phyloP scores from a whole-genome alignment of 2,329 filamentous ascomycete genomes.

The Aspergillus fumigatus region DNA sequence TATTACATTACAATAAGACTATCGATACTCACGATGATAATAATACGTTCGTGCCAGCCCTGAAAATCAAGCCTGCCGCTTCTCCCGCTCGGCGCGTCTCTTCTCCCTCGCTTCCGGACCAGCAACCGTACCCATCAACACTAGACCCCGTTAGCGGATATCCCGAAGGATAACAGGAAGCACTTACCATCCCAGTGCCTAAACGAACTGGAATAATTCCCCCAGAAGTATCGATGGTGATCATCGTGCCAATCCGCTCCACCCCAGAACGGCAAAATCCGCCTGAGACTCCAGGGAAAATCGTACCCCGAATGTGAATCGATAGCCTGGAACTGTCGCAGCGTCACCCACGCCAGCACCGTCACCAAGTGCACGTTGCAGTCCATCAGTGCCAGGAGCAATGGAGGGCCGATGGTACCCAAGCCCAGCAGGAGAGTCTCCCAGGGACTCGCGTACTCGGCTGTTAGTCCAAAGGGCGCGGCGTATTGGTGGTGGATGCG shows the following conservation, averaged over 20 bases:
- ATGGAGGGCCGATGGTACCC: conserved; percentile 73
- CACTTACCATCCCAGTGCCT: conserved; percentile 76
- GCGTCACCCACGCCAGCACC: conserved; percentile 90
- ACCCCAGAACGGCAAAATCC: conserved; percentile 86
- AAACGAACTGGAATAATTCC: conserved; percentile 95
- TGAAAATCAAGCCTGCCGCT: not conserved
- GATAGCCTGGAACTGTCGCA: conserved; percentile 91
- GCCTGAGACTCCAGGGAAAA: conserved; percentile 91
- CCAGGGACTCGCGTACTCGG: conserved; percentile 93
- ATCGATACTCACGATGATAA: not conserved
- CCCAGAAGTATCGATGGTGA: conserved; percentile 95
- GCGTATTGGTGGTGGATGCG: conserved; percentile 98
- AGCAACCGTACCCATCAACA: conserved; percentile 21
- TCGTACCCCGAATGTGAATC: conserved; percentile 96
- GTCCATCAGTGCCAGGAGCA: conserved; percentile 73
- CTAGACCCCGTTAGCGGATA: conserved; percentile 3
- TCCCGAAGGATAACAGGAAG: not conserved
- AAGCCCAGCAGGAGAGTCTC: conserved; percentile 90
- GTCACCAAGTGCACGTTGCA: conserved; percentile 86
- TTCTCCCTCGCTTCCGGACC: conserved; percentile 16
- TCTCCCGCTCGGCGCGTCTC: not conserved
- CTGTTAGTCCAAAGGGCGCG: conserved; percentile 87
- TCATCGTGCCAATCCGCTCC: conserved; percentile 91
- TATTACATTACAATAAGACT: not conserved
- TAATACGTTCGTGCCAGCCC: too few species aligned